Conservation (phyloP, 2,329 filamentous ascomycete species). For the Immersiporthe knoxdaviesiana region DNA sequence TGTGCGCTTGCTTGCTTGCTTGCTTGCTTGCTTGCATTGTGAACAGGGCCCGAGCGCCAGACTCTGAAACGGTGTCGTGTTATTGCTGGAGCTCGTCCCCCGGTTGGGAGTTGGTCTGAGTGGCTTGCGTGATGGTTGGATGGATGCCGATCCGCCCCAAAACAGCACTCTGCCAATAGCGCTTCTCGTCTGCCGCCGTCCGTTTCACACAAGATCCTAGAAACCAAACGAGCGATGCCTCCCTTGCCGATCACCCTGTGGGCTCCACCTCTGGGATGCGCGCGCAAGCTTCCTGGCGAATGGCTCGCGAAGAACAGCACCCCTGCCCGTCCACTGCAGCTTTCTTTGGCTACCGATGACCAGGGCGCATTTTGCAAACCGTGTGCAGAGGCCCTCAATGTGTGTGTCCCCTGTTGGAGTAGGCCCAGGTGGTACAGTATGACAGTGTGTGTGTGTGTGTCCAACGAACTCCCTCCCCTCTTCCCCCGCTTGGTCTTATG, state of each 20-base stretch:
- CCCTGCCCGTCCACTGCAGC: not conserved
- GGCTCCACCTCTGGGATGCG: constrained; percentile 4
- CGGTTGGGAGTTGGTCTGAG: not conserved
- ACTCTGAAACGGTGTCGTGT: constrained; percentile 8
- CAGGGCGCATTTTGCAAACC: not conserved
- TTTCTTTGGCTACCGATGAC: constrained; percentile 1
- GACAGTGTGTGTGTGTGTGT: not conserved
- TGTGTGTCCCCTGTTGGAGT: not conserved
- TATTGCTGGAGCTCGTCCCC: not conserved
- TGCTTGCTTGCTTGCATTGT: constrained; percentile 30
- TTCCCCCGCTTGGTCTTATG: no score
- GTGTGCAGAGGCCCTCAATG: not conserved
- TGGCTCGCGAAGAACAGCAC: not conserved
- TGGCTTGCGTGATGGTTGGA: not conserved
- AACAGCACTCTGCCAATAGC: constrained; percentile 23
- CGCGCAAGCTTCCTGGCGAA: constrained; percentile 11
- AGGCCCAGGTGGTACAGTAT: not conserved
- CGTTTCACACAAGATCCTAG: constrained; percentile 20
- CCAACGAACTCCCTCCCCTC: no score
- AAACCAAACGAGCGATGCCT: constrained; percentile 6
- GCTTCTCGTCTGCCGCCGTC: constrained; percentile 14
- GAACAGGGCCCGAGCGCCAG: not conserved
- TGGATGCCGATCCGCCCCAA: constrained; percentile 14
- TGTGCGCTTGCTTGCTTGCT: no score
- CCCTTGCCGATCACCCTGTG: constrained; percentile 5